Evolutionary conservation across 305 asterid genomes (phyloP), one percentile per base, ranked within the genome.

Genomic region (Withania somnifera): DNA sequence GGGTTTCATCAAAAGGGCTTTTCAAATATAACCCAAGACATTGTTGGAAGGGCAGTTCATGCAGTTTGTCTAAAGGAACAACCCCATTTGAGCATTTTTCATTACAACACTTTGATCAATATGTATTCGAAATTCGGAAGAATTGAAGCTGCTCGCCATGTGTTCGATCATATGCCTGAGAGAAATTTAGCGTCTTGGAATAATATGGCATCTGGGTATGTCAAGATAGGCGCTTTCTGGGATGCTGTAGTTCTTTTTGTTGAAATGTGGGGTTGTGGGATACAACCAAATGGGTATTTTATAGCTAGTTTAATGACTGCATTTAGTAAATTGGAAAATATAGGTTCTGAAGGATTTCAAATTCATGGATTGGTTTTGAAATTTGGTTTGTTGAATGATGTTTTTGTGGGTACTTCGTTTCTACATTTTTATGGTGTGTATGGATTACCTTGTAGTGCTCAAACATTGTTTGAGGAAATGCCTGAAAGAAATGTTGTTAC

Each of bases 401-500:
- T 93, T 45, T 94, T 84, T 45, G 95, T 90, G 76, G 95, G 94
- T 2, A 93, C 97, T 79, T 91, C 98, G 0, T 86, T 93, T 83
- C 82, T 94, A 91, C 97, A 93, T 88, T 94, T 94, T 84, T 93
- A 93, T 83, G 95, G 98, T 38, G 91, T 88, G 15, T 90, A 84
- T 86, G 93, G 96, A 24, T 82, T 85, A 58, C 68, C 89, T 85
- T 85, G 85, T 78, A 88, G 83, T 83, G 94, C 96, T 69, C 82
- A 75, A 82, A 85, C 64, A 22, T 82, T 91, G 67, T 93, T 94
- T 69, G 93, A 89, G 68, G 95, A 90, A 84, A 89, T 93, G 92
- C 95, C 95, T 3, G 90, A 86, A 68, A 90, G 88, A 83, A 94
- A 93, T 89, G 98, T 94, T 52, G 98, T 94, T 75, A 86, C 98